A percentile compares a stretch with the other conserved stretches of the same genome.
phyloP scores from a whole-genome alignment of 169 alveolate species.

The Plasmodium falciparum region DNA sequence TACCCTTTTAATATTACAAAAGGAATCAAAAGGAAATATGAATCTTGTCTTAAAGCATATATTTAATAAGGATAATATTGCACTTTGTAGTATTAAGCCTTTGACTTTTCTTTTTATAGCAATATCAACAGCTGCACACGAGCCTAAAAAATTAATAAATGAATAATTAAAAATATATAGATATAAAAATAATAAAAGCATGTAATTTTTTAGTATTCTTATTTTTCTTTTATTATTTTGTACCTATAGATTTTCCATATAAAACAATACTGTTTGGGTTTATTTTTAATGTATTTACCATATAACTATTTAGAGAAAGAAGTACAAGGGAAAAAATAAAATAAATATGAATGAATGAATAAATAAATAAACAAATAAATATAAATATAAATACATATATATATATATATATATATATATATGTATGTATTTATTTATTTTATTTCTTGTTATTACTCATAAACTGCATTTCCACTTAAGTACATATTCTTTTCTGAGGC shows the following conservation, averaged over 20 bases:
- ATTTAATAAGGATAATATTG: constrained; percentile 64
- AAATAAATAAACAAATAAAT: constrained; percentile 6
- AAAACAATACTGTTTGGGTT: constrained; percentile 48
- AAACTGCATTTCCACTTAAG: constrained; percentile 62
- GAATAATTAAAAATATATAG: not conserved
- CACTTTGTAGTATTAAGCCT: constrained; percentile 71
- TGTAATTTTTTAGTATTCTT: constrained; percentile 5
- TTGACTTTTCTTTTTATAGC: constrained; percentile 55
- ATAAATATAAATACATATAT: not conserved
- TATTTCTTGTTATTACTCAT: constrained; percentile 16
- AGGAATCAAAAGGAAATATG: constrained; percentile 68
- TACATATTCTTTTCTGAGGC: constrained; percentile 66
- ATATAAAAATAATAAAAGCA: not conserved
- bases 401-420: too few relatives aligned
- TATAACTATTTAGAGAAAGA: constrained; percentile 37
- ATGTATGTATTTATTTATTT: too few relatives aligned
- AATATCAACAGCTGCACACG: constrained; percentile 74
- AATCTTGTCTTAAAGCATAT: constrained; percentile 73
- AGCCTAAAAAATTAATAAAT: constrained; percentile 25
- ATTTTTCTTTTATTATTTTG: constrained; percentile 5
- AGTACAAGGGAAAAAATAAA: not conserved
- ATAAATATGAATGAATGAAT: not conserved
- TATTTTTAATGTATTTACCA: constrained; percentile 59
- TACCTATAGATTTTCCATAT: constrained; percentile 76
- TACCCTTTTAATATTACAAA: constrained; percentile 69